Evolutionary conservation across 106 monocot species (phyloP), one percentile per base, ranked within the genome.

Genomic region (Vanilla planifolia): DNA sequence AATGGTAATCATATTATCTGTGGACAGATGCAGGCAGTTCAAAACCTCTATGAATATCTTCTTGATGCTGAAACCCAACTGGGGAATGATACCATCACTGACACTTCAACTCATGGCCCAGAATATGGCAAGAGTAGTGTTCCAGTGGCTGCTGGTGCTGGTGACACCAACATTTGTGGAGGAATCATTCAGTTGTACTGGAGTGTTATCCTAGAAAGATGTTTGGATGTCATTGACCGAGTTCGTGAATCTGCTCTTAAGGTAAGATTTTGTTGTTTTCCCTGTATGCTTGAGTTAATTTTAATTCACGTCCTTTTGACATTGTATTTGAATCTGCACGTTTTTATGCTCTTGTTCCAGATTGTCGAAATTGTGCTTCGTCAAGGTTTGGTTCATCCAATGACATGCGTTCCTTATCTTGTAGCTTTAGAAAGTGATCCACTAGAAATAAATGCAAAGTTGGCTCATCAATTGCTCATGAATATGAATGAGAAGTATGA

Each of bases 401-500:
- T 98, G 43, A 98, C 98, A 11, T 85, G 85, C 68, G 98, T 98
- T 69, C 98, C 98, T 33, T 79, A 62, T 63, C 92, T 98, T 40
- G 70, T 98, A 45, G 98, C 98, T 63, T 84, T 98, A 55, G 98
- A 98, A 79, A 88, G 71, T 63, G 98, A 98, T 79, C 87, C 92
- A 34, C 62, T 72, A 67, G 98, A 98, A 43, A 70, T 39, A 43
- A 92, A 88, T 55, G 79, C 92, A 34, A 92, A 91, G 62, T 66
- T 98, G 74, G 88, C 98, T 26, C 98, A 98, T 66, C 88, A 92
- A 51, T 73, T 98, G 67, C 92, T 98, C 24, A 82, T 87, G 72
- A 85, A 82, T 72, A 88, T 98, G 92, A 98, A 98, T 63, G 98
- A 98, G 25, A 98, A 98, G 98, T 98, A 98, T 77, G 87, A 20